A percentile compares a stretch with the other conserved stretches of the same genome.
These are phyloP conservation scores for Dactylellina parvicollis DNA, from an alignment of 2,329 filamentous ascomycete species.

Conservation along the genomic window DNA sequence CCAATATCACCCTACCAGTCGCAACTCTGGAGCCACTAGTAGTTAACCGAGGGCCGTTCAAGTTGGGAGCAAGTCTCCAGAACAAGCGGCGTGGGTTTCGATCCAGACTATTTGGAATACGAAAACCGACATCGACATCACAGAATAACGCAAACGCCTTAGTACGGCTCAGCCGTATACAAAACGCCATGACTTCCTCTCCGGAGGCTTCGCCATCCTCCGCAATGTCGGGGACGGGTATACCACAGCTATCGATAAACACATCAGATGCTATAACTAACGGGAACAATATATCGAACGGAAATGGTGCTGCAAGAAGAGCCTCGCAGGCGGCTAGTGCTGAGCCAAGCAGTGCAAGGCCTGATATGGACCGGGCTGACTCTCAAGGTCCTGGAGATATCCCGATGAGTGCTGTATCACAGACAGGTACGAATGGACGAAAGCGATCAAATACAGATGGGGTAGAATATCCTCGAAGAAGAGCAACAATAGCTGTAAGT, in stretches of 20 bases:
- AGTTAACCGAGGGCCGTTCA: slow-evolving; percentile 50
- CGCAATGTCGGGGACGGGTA: slow-evolving; percentile 46
- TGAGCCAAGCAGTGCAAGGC: slow-evolving; percentile 29
- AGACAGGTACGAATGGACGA: slow-evolving; percentile 68
- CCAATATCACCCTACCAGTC: slow-evolving; percentile 40
- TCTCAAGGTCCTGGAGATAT: slow-evolving; percentile 56
- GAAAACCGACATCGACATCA: slow-evolving; percentile 49
- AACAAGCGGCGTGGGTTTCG: slow-evolving; percentile 54
- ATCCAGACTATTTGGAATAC: slow-evolving; percentile 51
- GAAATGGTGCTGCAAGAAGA: slow-evolving; percentile 29
- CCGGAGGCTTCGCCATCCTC: slow-evolving; percentile 51
- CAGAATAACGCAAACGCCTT: slow-evolving; percentile 53
- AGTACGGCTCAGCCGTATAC: slow-evolving; percentile 54
- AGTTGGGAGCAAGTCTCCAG: slow-evolving; percentile 51
- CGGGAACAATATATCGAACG: slow-evolving; percentile 40
- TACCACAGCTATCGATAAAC: slow-evolving; percentile 51
- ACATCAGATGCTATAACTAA: slow-evolving; percentile 50
- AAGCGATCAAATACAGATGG: slow-evolving; percentile 68
- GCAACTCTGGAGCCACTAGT: slow-evolving; percentile 54
- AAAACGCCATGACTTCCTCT: slow-evolving; percentile 51
- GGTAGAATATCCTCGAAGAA: slow-evolving; percentile 72
- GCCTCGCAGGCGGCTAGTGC: slow-evolving; percentile 38
- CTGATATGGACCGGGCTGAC: slow-evolving; percentile 55
- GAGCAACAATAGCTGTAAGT: slow-evolving; percentile 74
- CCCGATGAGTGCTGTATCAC: slow-evolving; percentile 60